Evolutionary conservation across 805 yeast genomes (phyloP).

Genomic region (Torulaspora delbrueckii): DNA sequence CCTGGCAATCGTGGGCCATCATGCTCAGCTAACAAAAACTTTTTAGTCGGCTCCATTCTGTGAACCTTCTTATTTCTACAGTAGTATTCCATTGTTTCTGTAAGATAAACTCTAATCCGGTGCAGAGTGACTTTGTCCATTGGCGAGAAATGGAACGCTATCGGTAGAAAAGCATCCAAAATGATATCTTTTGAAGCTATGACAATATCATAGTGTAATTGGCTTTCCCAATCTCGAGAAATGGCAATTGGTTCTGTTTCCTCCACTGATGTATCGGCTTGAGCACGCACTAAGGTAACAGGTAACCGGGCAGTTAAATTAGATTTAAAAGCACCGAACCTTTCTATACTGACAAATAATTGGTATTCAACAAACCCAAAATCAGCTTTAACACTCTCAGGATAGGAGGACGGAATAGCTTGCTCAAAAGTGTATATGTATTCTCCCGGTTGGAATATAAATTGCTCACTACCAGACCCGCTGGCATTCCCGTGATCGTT

Average conservation of each 20-base stretch:
- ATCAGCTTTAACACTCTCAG: slow-evolving; percentile 72
- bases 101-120: slow-evolving; percentile 74
- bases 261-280: slow-evolving; percentile 73
- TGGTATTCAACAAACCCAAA: slow-evolving; percentile 75
- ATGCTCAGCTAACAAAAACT: slow-evolving; percentile 75
- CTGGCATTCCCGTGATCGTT: slow-evolving; percentile 8
- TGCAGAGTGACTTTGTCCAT: slow-evolving; percentile 81
- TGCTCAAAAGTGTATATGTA: slow-evolving; percentile 90
- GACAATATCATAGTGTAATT: slow-evolving; percentile 80
- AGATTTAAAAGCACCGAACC: slow-evolving; percentile 83
- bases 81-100: slow-evolving; percentile 88
- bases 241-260: slow-evolving; percentile 92
- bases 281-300: slow-evolving; percentile 66
- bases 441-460: slow-evolving; percentile 76
- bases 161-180: slow-evolving; percentile 75
- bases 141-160: slow-evolving; percentile 80
- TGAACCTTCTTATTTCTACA: slow-evolving; percentile 84
- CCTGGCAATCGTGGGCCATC: slow-evolving; percentile 49
- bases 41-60: slow-evolving; percentile 83
- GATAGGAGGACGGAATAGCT: slow-evolving; percentile 72
- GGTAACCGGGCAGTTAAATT: slow-evolving; percentile 61
- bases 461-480: slow-evolving; percentile 30
- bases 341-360: slow-evolving; percentile 63
- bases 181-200: slow-evolving; percentile 87
- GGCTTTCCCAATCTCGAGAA: slow-evolving; percentile 89